Evolutionary conservation across 2,329 filamentous ascomycete species (phyloP).

Genomic region (Raffaelea ambrosiae): DNA sequence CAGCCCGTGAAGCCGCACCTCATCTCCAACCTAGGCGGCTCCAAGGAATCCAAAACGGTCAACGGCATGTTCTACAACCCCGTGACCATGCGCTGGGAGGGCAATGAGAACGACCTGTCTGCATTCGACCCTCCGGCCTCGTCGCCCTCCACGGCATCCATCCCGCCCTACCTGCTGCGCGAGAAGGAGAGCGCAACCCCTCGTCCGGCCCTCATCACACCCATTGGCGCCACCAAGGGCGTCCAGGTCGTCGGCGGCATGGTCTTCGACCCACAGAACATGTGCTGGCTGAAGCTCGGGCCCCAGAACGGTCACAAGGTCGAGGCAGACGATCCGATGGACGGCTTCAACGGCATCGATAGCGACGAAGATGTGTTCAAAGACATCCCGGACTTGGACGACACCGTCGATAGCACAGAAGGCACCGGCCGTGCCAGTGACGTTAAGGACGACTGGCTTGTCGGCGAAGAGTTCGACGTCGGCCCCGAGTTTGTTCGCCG

Average conservation of each 20-base stretch:
- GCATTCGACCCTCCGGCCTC: conserved; percentile 63
- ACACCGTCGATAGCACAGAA: conserved; percentile 46
- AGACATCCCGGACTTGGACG: conserved; percentile 86
- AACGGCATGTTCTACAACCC: conserved; percentile 98
- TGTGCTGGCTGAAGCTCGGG: conserved; percentile 90
- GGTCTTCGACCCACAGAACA: conserved; percentile 94
- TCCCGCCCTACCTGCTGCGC: conserved; percentile 32
- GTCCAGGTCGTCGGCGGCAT: conserved; percentile 95
- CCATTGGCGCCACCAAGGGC: conserved; percentile 74
- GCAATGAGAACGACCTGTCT: conserved; percentile 78
- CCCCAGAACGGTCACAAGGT: conserved; percentile 31
- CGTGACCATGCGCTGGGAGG: conserved; percentile 81
- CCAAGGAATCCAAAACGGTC: conserved; percentile 75
- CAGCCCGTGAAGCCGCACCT: conserved; percentile 70
- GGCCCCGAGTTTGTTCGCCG: conserved; percentile 86
- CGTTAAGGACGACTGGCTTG: conserved; percentile 68
- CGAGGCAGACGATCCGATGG: conserved; percentile 48
- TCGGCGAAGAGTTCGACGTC: conserved; percentile 95
- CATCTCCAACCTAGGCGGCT: conserved; percentile 71
- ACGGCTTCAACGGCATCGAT: conserved; percentile 61
- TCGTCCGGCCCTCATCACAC: conserved; percentile 77
- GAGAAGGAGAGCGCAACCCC: conserved; percentile 54
- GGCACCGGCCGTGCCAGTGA: conserved; percentile 49
- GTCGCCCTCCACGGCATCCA: conserved; percentile 42
- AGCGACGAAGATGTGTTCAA: conserved; percentile 93